A percentile compares a stretch with the other conserved stretches of the same genome.
phyloP scores from a whole-genome alignment of 2,329 filamentous ascomycete genomes.

The Fusarium nelsonii region DNA sequence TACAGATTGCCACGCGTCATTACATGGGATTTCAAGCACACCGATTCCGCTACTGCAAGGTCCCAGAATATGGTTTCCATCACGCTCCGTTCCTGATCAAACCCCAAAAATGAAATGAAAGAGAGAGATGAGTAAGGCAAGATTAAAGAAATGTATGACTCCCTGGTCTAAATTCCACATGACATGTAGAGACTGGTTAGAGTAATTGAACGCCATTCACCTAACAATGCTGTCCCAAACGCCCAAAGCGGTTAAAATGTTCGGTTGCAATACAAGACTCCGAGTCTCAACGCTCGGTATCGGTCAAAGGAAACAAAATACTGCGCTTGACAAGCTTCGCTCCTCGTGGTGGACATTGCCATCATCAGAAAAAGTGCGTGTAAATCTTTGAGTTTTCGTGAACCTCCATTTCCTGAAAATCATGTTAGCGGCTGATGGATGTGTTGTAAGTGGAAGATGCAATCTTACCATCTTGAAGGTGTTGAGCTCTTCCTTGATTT shows the following conservation, averaged over 20 bases:
- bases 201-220: conserved; percentile 66
- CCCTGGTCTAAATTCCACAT: conserved; percentile 53
- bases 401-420: conserved; percentile 94
- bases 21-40: conserved; percentile 18
- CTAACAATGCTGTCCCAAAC: conserved; percentile 70
- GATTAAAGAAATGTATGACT: conserved; percentile 56
- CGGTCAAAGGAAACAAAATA: conserved; percentile 47
- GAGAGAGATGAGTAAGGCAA: conserved; percentile 42
- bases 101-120: conserved; percentile 44
- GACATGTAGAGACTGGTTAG: conserved; percentile 54
- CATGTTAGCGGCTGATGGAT: conserved; percentile 54
- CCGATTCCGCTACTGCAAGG: conserved; percentile 34
- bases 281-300: conserved; percentile 43
- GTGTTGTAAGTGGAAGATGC: not conserved
- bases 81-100: conserved; percentile 28
- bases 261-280: conserved; percentile 65
- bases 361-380: conserved; percentile 97
- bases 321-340: conserved; percentile 42
- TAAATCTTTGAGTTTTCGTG: conserved; percentile 99
- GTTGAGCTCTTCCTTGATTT: conserved; percentile 99
- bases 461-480: conserved; percentile 88
- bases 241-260: conserved; percentile 62
- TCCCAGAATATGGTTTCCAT: conserved; percentile 36
- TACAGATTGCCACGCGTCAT: conserved; percentile 39
- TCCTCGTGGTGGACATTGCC: conserved; percentile 44